Evolutionary conservation across 1,284 basidiomycete species (phyloP), one percentile per base, ranked within the genome.

Genomic region (Ustilago sp.): DNA sequence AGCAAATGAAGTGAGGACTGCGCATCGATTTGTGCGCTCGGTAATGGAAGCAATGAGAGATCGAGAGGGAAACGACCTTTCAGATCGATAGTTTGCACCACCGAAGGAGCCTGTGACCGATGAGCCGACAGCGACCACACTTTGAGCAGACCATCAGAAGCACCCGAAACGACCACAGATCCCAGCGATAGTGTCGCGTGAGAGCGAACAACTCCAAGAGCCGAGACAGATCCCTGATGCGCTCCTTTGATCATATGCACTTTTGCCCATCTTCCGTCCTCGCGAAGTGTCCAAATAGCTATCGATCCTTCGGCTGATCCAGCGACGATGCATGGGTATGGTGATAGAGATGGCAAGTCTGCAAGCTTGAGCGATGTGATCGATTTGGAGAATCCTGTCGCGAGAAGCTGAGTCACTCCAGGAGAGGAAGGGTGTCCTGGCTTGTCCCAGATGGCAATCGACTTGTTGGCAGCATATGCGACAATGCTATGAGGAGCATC

Each of bases 51-150:
- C 0, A 85, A 58, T 7, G 83, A 82, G 19, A 79, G 47, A 61
- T 83, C 82, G 52, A 85, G 73, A 23, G 84, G 82, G 48, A 83
- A 80, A 3, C 75, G 63, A 45, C 73, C 76, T 35, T 65, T 67
- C 32, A 82, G 68, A 51, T 77, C 68, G 43, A 82, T 60, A 8
- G 74, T 77, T 54, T 80, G 82, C 38, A 62, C 56, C 13, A 65
- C 51, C 34, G 62, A n/a, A 23, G 53, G 52, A 38, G 56, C 23
- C 34, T 55, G 51, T 11, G 48, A 51, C 8, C 15, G 56, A 35
- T 74, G 45, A 34, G 48, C 43, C 38, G 51, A 38, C 19, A 77
- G 9, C 23, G 32, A 19, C 79, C 79, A 83, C n/a, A 84, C 76
- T 23, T 72, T 68, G 38, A 84, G 48, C 15, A 67, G 43, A 11